phyloP scores from a whole-genome alignment of 805 yeast genomes.

The Wickerhamomyces strasburgensis region DNA sequence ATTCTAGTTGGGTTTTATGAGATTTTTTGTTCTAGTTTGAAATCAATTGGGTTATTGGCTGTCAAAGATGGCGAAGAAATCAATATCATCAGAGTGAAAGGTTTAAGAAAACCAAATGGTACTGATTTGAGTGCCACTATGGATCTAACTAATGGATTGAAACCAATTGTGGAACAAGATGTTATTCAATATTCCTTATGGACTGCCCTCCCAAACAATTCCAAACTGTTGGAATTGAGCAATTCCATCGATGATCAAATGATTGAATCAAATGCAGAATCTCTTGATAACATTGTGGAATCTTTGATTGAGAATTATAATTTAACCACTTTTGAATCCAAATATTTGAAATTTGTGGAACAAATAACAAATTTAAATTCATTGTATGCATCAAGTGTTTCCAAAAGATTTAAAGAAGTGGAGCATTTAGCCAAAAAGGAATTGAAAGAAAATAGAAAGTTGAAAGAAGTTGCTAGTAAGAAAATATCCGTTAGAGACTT shows the following conservation, averaged over 20 bases:
- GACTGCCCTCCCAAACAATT: constrained; percentile 33
- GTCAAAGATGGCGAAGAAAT: constrained; percentile 28
- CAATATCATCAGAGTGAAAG: constrained; percentile 71
- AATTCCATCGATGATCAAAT: constrained; percentile 1
- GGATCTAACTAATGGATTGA: constrained; percentile 38
- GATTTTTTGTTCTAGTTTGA: constrained; percentile 18
- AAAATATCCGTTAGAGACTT: constrained; percentile 68
- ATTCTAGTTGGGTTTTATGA: constrained; percentile 26
- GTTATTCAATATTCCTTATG: constrained; percentile 40
- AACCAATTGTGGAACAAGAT: constrained; percentile 32
- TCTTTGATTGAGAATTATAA: constrained; percentile 18
- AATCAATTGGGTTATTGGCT: constrained; percentile 63
- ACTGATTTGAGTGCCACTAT: constrained; percentile 29
- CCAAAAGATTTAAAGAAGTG: constrained; percentile 80
- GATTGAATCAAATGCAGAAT: constrained; percentile 9
- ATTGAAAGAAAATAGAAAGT: constrained; percentile 61
- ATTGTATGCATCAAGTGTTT: constrained; percentile 39
- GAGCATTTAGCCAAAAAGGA: constrained; percentile 83
- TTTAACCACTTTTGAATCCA: constrained; percentile 22
- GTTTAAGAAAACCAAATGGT: constrained; percentile 47
- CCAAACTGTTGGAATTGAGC: constrained; percentile 9
- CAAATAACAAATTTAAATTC: constrained; percentile 25
- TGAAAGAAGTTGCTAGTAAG: constrained; percentile 41
- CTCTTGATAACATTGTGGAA: constrained; percentile 15
- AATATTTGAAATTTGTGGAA: constrained; percentile 21